Percentiles rank a stretch among this genome's conserved stretches.
These are phyloP conservation scores for Botrytis paeoniae DNA, from an alignment of 2,329 filamentous ascomycete genomes.

Conservation along the genomic window DNA sequence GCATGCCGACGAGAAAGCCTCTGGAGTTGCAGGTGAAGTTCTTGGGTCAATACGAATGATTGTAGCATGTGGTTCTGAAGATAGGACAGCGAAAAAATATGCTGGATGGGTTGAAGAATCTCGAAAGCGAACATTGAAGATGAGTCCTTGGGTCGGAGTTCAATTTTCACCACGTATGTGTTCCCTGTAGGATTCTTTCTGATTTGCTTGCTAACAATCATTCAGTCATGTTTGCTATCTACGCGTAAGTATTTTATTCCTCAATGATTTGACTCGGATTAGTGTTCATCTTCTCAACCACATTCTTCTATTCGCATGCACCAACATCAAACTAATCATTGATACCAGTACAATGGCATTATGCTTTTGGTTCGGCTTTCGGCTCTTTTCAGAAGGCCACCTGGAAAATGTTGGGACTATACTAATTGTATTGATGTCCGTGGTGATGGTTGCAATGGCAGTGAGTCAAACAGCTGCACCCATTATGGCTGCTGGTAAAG, in stretches of 20 bases:
- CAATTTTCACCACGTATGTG: slow-evolving; percentile 49
- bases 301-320: background rate
- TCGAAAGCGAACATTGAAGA: slow-evolving; percentile 47
- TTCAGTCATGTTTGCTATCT: slow-evolving; percentile 40
- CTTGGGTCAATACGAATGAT: slow-evolving; percentile 60
- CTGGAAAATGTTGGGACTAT: slow-evolving; percentile 52
- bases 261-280: background rate
- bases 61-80: slow-evolving; percentile 59
- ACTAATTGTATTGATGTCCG: slow-evolving; percentile 40
- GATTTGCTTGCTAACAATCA: slow-evolving; percentile 3
- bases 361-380: slow-evolving; percentile 59
- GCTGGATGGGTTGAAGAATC: slow-evolving; percentile 54
- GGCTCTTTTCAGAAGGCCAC: slow-evolving; percentile 45
- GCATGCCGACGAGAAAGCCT: slow-evolving; percentile 54
- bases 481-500: slow-evolving; percentile 46
- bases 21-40: slow-evolving; percentile 59
- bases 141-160: slow-evolving; percentile 49
- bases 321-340: background rate
- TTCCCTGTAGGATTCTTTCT: background rate
- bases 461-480: slow-evolving; percentile 56
- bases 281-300: background rate
- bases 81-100: slow-evolving; percentile 52
- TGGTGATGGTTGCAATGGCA: slow-evolving; percentile 24
- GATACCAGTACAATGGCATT: slow-evolving; percentile 50
- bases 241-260: slow-evolving; percentile 25